phyloP scores from a whole-genome alignment of 306 rosid genomes.

The Nissolia schottii region DNA sequence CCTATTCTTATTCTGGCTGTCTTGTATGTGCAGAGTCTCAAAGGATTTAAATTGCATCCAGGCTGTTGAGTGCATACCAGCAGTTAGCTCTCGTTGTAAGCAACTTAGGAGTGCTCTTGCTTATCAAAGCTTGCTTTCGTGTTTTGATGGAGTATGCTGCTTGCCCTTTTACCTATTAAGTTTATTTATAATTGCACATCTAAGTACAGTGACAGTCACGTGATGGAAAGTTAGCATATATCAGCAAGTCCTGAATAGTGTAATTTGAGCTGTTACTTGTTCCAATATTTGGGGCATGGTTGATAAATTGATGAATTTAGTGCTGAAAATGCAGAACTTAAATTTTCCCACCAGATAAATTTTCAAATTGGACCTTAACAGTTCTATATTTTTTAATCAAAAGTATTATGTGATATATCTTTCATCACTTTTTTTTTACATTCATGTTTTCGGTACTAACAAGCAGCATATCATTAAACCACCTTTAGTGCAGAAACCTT shows the following conservation, averaged over 20 bases:
- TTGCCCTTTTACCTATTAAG: conserved; percentile 11
- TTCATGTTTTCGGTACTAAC: background rate
- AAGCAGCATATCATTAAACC: background rate
- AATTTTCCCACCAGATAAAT: background rate
- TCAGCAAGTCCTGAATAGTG: background rate
- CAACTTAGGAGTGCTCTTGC: conserved; percentile 69
- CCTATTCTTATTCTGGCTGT: conserved; percentile 18
- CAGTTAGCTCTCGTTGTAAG: conserved; percentile 50
- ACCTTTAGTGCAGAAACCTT: background rate
- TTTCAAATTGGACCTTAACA: background rate
- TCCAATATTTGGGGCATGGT: background rate
- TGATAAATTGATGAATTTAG: background rate
- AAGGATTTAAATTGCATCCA: conserved; percentile 71
- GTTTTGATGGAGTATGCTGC: conserved; percentile 55
- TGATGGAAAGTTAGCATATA: background rate
- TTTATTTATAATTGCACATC: conserved; percentile 1
- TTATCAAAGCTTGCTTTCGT: conserved; percentile 58
- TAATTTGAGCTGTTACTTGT: background rate
- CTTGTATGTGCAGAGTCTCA: conserved; percentile 54
- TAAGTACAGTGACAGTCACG: background rate
- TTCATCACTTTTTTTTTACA: background rate
- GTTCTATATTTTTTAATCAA: background rate
- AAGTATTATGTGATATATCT: background rate
- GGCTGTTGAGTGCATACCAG: conserved; percentile 71
- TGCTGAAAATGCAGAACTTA: background rate